Base-by-base conservation (phyloP, 1,139 yeast genomes). In the Geotrichum aggregatum region DNA sequence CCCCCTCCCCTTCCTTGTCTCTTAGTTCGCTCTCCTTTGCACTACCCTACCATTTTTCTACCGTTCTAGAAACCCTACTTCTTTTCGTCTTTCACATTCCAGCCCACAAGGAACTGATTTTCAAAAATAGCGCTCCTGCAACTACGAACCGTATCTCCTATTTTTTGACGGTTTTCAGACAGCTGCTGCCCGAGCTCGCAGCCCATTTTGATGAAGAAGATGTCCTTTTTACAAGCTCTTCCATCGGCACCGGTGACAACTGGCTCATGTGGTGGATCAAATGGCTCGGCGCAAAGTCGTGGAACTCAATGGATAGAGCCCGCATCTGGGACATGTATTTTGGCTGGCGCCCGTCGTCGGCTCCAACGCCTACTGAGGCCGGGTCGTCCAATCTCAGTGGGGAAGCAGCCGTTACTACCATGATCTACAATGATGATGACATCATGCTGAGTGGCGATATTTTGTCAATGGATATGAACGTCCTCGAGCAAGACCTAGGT, bases 201-300 rank as follows among this genome's bases (percentile, higher is more conserved):
- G 79, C 77, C 55, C 87, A 82, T 58, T 80, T 91, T 59, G 83
- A 81, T 45, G 95, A 88, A 62, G 97, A 91, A 63, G 92, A 85
- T 57, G 79, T 85, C 40, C 69, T 86, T 49, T 14, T 16, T 11
- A n/a, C 34, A 14, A 21, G 38, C 24, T 75, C 79, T 52, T 77
- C 82, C 47, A 59, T 63, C 19, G 70, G 79, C 47, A 76, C 78
- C 52, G 91, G 87, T 60, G 94, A 87, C 61, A 92, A 86, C 63
- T 91, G 97, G 97, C 73, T 89, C 35, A 76, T 87, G 35, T 91
- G 96, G 95, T 91, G 97, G 97, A 73, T 89, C 59, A 87, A 88
- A 64, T 89, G 87, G 76, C 80, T 87, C 63, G 96, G 97, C 14
- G 80, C 92, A 10, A 85, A 86, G 67, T 91, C 84, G 6, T 82